Base-by-base conservation (phyloP, 2,329 filamentous ascomycete genomes). In the Fusarium staphyleae region DNA sequence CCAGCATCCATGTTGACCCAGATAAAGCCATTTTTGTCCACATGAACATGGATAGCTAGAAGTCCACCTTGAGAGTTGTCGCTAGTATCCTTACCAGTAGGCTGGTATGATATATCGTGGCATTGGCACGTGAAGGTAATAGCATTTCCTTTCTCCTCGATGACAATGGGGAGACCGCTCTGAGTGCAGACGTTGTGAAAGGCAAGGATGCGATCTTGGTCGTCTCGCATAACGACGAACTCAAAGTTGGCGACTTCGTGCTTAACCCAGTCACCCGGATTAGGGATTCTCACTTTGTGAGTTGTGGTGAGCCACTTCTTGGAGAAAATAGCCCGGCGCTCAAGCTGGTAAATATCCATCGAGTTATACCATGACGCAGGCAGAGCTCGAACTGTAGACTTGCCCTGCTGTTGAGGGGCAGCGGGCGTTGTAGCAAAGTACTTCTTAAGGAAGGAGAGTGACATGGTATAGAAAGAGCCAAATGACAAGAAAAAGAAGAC, bases 161-260 rank as follows among this genome's bases (percentile, higher is more conserved):
- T 75, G 3, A 84, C 80, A 6, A 86, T 77, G 0, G 81, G 80
- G 63, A 81, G 86, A 10, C 83, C 84, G 7, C 83, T 75, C 66
- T 86, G 83, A 1, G 83, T 73, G 69, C 84, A 87, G 14, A 86
- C 75, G 63, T 86, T 86, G 71, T 86, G 83, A 64, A 86, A 85
- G 9, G 77, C 83, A 45, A 82, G 79, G 67, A 85, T 78, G 3
- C 76, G 74, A 11, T 77, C 77, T 5, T 78, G 70, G 15, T 78
- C 75, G 62, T 84, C 80, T n/a, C 70, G 71, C 42, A 77, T 72
- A 4, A 85, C 67, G 56, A 85, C 70, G 66, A 86, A 81, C 13
- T 80, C 73, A 69, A 79, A 84, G 3, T 78, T 81, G 2, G 81
- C 81, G 6, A 83, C 68, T 9, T 79, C 74, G 53, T 77, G 85